These are phyloP conservation scores for Casaregolazyma suthepensis DNA, from an alignment of 1,139 yeast species.

Conservation along the genomic window DNA sequence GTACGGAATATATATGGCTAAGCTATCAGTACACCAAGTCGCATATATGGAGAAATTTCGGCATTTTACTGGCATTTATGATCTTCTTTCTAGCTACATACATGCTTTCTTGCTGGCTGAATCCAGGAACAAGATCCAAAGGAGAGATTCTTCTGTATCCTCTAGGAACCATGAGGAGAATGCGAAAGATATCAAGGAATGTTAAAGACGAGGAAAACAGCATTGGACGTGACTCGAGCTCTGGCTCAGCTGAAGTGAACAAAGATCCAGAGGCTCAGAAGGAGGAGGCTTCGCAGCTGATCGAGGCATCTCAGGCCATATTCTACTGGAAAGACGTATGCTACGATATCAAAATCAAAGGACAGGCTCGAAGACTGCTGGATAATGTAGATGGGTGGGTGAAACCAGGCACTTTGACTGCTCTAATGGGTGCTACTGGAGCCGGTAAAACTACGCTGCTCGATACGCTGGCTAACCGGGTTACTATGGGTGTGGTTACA, in stretches of 20 bases:
- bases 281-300: constrained; percentile 17
- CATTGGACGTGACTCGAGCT: constrained; percentile 16
- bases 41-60: constrained; percentile 83
- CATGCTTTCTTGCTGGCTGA: constrained; percentile 53
- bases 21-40: constrained; percentile 45
- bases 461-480: constrained; percentile 72
- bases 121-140: constrained; percentile 71
- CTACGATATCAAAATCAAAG: constrained; percentile 63
- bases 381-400: constrained; percentile 79
- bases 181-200: constrained; percentile 21
- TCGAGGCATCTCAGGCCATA: constrained; percentile 37
- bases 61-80: constrained; percentile 55
- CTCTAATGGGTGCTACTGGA: constrained; percentile 84
- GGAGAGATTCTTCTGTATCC: constrained; percentile 77
- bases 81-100: constrained; percentile 52
- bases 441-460: constrained; percentile 78
- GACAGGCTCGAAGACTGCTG: constrained; percentile 52
- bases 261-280: constrained; percentile 19
- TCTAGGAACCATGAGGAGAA: constrained; percentile 36
- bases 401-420: constrained; percentile 69
- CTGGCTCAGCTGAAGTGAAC: constrained; percentile 14
- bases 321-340: constrained; percentile 80
- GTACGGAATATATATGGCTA: constrained; percentile 47
- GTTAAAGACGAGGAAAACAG: constrained; percentile 23
- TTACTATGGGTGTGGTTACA: constrained; percentile 70